Conservation (phyloP, 305 asterid species). For the Plantago rigida region DNA sequence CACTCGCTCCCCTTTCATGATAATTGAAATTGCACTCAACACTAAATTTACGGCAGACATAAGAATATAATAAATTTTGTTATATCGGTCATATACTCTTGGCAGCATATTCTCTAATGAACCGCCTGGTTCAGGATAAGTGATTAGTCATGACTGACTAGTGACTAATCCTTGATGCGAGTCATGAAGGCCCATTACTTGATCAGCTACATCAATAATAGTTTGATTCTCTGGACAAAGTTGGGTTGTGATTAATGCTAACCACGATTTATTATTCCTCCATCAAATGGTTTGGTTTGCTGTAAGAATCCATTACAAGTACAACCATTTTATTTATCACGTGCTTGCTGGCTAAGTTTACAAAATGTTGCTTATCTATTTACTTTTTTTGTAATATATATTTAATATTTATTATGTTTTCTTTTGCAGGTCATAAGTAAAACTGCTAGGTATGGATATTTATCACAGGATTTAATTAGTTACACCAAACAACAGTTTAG, state of each 20-base stretch:
- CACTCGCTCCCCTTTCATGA: slow-evolving; percentile 9
- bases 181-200: neutral
- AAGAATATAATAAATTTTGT: slow-evolving; percentile 5
- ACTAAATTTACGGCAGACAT: neutral
- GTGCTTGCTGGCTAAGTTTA: too few relatives aligned
- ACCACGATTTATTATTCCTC: neutral
- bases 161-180: neutral
- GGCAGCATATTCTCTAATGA: neutral
- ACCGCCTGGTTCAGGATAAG: neutral
- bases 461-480: neutral
- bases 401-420: too few relatives aligned
- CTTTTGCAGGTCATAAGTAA: too few relatives aligned
- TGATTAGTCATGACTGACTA: neutral
- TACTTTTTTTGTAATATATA: too few relatives aligned
- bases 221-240: neutral
- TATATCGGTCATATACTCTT: too few relatives aligned
- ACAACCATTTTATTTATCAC: neutral
- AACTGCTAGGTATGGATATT: too few relatives aligned
- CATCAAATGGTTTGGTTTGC: neutral
- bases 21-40: slow-evolving; percentile 19
- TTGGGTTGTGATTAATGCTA: too few relatives aligned
- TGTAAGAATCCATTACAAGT: neutral
- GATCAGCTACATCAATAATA: neutral
- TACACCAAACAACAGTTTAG: neutral
- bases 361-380: too few relatives aligned